Conservation (phyloP, 257 asterid species). For the Forsythia suspensa region DNA sequence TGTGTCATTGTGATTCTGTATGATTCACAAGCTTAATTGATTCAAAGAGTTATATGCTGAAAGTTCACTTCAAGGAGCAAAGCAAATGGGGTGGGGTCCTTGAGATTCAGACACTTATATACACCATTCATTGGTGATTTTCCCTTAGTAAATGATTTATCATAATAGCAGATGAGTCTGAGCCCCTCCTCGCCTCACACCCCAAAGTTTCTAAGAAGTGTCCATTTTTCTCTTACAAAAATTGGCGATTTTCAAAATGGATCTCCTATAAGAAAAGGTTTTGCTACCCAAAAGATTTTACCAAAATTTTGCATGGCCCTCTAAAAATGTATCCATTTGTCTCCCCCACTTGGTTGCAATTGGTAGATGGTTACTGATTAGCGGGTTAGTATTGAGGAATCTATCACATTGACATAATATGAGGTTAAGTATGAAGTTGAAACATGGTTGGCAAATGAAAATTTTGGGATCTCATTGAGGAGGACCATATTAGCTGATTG, state of each 20-base stretch:
- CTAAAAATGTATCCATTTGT: background rate
- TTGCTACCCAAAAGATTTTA: background rate
- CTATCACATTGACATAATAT: background rate
- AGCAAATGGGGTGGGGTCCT: background rate
- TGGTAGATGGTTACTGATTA: background rate
- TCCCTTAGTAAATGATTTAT: background rate
- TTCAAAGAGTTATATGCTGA: background rate
- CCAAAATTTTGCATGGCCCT: background rate
- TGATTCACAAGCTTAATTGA: background rate
- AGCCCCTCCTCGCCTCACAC: background rate
- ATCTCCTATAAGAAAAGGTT: background rate
- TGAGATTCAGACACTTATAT: background rate
- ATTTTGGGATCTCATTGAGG: background rate
- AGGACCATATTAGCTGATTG: background rate
- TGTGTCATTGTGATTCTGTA: constrained; percentile 10
- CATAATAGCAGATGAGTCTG: background rate
- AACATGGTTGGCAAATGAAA: background rate
- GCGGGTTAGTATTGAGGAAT: background rate
- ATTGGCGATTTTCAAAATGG: background rate
- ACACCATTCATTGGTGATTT: background rate
- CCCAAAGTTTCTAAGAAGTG: background rate
- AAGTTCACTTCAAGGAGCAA: background rate
- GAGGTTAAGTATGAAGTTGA: background rate
- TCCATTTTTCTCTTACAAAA: background rate
- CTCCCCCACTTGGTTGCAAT: background rate